These are phyloP conservation scores for Quercus variabilis DNA, from an alignment of 306 rosid genomes.

Conservation along the genomic window DNA sequence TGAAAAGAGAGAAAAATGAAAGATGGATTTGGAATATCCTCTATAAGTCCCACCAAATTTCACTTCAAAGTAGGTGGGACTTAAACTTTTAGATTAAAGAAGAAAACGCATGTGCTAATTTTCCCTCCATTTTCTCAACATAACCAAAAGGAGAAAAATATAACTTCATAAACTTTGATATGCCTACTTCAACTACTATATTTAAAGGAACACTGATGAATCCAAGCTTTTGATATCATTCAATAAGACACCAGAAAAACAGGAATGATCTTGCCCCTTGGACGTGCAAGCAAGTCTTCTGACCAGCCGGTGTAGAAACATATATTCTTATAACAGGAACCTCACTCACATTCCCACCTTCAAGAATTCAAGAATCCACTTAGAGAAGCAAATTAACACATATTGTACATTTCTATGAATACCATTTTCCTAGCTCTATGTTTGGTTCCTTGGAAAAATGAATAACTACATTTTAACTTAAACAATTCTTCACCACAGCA, in stretches of 20 bases:
- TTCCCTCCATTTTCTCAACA: not conserved
- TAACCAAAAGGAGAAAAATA: not conserved
- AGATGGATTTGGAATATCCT: not conserved
- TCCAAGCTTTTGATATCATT: not conserved
- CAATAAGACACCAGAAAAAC: not conserved
- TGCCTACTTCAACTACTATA: not conserved
- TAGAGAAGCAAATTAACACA: no score
- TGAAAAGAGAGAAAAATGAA: not conserved
- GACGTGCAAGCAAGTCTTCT: conserved; percentile 89
- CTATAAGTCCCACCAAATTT: no score
- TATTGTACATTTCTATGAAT: no score
- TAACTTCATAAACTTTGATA: not conserved
- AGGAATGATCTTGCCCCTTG: conserved; percentile 58
- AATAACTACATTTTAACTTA: no score
- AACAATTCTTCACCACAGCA: no score
- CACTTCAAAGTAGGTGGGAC: not conserved
- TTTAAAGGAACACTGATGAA: not conserved
- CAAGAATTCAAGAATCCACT: not conserved
- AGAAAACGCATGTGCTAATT: not conserved
- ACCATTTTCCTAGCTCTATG: no score
- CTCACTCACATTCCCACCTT: conserved; percentile 81
- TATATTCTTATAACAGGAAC: conserved; percentile 77
- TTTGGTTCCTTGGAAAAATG: no score
- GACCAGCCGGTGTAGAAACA: conserved; percentile 89
- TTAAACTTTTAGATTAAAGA: not conserved